Conservation (phyloP, 192 early-diverging fungal genomes). For the Spizellomyces sp. region DNA sequence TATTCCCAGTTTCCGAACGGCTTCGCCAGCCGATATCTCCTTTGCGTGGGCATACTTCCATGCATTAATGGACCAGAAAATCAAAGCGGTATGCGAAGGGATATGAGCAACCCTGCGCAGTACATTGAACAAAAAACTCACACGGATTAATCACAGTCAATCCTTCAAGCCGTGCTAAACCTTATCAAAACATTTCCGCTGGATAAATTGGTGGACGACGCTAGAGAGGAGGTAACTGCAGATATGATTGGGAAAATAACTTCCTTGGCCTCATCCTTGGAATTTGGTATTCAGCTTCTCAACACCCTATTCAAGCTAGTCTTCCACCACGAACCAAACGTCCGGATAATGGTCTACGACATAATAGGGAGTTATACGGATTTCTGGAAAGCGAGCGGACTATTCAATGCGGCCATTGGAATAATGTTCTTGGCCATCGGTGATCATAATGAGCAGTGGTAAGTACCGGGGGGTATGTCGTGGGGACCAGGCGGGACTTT, state of each 20-base stretch:
- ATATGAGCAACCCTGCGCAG: too few species aligned
- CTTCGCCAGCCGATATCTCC: conserved; percentile 42
- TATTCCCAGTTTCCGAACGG: conserved; percentile 41
- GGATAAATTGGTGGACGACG: conserved; percentile 38
- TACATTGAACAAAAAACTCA: too few species aligned
- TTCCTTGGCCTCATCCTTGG: not conserved
- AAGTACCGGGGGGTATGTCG: too few species aligned
- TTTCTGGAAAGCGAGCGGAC: conserved; percentile 51
- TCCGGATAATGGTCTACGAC: conserved; percentile 50
- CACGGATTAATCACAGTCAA: not conserved
- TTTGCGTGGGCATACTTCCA: conserved; percentile 55
- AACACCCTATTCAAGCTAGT: conserved; percentile 41
- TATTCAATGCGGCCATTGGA: conserved; percentile 38
- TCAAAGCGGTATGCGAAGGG: conserved; percentile 33
- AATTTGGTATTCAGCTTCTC: conserved; percentile 38
- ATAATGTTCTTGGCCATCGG: conserved; percentile 51
- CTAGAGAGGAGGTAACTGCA: conserved; percentile 44
- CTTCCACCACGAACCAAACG: conserved; percentile 43
- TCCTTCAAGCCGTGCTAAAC: conserved; percentile 29
- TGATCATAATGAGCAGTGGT: conserved; percentile 47
- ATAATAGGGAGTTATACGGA: conserved; percentile 42
- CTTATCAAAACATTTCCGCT: conserved; percentile 49
- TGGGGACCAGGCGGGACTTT: not conserved
- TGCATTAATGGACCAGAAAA: conserved; percentile 38
- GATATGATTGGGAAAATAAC: not conserved